Evolutionary conservation across 2,329 filamentous ascomycete genomes (phyloP), one percentile per base, ranked within the genome.

Genomic region (Chaetomium globosum): DNA sequence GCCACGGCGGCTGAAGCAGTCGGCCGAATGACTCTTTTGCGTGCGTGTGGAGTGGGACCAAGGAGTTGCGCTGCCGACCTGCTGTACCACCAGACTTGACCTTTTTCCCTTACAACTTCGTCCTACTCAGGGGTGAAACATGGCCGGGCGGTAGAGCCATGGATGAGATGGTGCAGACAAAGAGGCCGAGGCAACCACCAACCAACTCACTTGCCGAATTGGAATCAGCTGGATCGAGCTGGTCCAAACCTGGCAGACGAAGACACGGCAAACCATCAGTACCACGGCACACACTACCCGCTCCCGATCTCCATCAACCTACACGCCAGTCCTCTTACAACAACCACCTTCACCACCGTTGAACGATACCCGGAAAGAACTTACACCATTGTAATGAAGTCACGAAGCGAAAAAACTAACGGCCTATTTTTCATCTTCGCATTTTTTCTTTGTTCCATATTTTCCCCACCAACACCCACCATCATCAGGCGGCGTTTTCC

Each of bases 1-100:
- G 80, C 68, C 75, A 74, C 51, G 73, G 77, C 52, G 80, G 74
- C 75, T 65, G 62, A 65, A 43, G 33, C 1, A 16, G 7, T 26
- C 39, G 23, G 4, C 19, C n/a, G 23, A 12, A 12, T 9, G 31
- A 6, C 31, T 23, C n/a, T 56, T 16, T 39, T 10, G 30, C 30
- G 30, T 10, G 30, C 21, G 56, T 30, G 56, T 28, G 39, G 26
- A 19, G 19, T n/a, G 56, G 13, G 48, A 48, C 56, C 39, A 21
- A 4, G 31, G 16, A n/a, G 31, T 3, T 16, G 26, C 10, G 26
- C 51, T 7, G 51, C 51, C 51, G 19, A 28, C n/a, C 21, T 23
- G 56, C 26, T 58, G 36, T 21, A 58, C 43, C 39, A 46, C 36
- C 56, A 23, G 36, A 26, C 21, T 16, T 48, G 56, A 33, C 19